Conservation (phyloP, 345 rosid species). For the Corymbia maculata region DNA sequence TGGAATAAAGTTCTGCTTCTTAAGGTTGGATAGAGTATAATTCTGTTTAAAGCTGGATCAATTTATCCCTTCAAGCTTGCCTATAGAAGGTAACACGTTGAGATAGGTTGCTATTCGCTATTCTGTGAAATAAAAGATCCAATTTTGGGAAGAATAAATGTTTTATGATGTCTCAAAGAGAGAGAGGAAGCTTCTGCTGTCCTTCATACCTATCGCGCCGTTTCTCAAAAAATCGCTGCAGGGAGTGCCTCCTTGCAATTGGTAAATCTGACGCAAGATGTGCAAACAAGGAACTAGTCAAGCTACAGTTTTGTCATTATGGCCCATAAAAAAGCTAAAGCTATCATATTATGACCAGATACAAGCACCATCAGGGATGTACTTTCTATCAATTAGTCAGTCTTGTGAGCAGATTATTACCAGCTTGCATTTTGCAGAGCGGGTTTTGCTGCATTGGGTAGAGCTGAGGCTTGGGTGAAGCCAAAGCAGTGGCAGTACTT, state of each 20-base stretch:
- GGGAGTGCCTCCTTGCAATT: conserved; percentile 79
- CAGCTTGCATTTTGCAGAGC: conserved; percentile 71
- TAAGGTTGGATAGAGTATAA: background rate
- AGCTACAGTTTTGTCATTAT: background rate
- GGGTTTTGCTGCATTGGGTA: conserved; percentile 37
- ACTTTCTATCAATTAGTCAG: background rate
- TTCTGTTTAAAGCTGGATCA: background rate
- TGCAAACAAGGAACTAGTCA: background rate
- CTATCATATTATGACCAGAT: background rate
- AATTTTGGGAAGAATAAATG: background rate
- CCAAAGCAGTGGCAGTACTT: conserved; percentile 45
- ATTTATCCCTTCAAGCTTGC: background rate
- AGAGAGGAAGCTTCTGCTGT: background rate
- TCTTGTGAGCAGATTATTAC: conserved; percentile 13
- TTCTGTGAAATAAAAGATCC: background rate
- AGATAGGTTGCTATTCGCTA: background rate
- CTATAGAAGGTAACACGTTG: background rate
- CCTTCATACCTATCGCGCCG: conserved; percentile 68
- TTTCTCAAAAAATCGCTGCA: conserved; percentile 87
- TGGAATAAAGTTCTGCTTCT: background rate
- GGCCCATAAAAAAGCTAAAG: background rate
- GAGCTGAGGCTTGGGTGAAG: conserved; percentile 41
- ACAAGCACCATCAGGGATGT: background rate
- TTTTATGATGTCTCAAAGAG: background rate
- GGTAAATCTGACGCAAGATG: conserved; percentile 50